Conservation (phyloP, 2,329 filamentous ascomycete genomes). For the Colletotrichum aenigma region DNA sequence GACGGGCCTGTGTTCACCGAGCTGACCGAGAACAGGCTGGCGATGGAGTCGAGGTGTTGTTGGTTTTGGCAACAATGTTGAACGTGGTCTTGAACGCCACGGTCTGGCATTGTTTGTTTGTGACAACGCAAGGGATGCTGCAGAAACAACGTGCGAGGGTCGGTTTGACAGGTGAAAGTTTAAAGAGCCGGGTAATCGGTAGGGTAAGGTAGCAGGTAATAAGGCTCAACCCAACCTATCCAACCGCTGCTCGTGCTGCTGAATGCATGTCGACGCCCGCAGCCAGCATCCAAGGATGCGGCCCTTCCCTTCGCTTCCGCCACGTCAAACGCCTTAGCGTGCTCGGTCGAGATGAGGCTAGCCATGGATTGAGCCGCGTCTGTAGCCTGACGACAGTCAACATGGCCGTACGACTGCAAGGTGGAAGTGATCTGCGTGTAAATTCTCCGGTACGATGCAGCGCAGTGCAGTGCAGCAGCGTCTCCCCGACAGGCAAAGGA, state of each 20-base stretch:
- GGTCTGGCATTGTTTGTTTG: not conserved
- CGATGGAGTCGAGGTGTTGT: not conserved
- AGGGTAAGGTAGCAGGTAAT: not conserved
- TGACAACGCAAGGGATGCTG: not conserved
- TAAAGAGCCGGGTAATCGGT: not conserved
- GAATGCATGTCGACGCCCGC: not conserved
- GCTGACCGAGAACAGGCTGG: not conserved
- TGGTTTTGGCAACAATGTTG: not conserved
- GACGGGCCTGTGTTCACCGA: not conserved
- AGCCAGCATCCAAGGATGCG: not conserved
- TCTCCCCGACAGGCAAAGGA: not conserved
- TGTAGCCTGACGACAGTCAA: not conserved
- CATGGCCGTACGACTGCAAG: not conserved
- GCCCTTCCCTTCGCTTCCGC: not conserved
- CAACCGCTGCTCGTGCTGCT: not conserved
- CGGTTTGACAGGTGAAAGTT: not conserved
- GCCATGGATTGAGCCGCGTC: not conserved
- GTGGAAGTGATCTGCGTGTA: not conserved
- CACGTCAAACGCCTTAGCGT: not conserved
- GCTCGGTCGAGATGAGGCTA: not conserved
- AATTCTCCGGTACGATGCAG: not conserved
- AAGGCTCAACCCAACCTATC: not conserved
- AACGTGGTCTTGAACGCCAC: not conserved
- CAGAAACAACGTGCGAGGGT: not conserved
- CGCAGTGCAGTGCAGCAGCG: not conserved